These are phyloP conservation scores for Trichoderma breve DNA, from an alignment of 2,329 filamentous ascomycete genomes.

Conservation along the genomic window DNA sequence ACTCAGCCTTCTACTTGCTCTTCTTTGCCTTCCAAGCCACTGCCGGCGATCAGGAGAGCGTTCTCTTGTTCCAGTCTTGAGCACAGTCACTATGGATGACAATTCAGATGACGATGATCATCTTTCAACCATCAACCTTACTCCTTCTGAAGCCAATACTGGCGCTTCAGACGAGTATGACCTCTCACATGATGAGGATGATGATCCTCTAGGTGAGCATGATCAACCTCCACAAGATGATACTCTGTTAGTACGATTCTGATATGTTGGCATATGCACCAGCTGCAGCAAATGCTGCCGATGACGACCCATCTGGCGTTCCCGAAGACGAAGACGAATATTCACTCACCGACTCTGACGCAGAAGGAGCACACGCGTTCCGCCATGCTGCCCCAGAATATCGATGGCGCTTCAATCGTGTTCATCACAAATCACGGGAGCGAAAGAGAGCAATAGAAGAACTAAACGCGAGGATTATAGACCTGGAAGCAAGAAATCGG, in stretches of 20 bases:
- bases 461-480: neutral
- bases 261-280: neutral
- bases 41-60: neutral
- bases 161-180: neutral
- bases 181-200: neutral
- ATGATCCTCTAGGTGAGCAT: neutral
- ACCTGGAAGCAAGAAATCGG: neutral
- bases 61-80: neutral
- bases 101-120: neutral
- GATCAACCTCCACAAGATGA: neutral
- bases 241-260: neutral
- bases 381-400: neutral
- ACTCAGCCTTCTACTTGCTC: neutral
- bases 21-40: neutral
- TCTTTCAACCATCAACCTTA: conserved; percentile 10
- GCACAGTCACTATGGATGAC: conserved; percentile 1
- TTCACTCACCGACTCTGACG: conserved; percentile 7
- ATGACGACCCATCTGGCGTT: neutral
- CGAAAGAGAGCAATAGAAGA: neutral
- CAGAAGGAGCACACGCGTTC: neutral
- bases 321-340: neutral
- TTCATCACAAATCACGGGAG: conserved; percentile 7
- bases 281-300: neutral
- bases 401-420: neutral
- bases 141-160: neutral